Evolutionary conservation across 768 basidiomycete genomes (phyloP), one percentile per base, ranked within the genome.

Genomic region (Collybia mongolica): DNA sequence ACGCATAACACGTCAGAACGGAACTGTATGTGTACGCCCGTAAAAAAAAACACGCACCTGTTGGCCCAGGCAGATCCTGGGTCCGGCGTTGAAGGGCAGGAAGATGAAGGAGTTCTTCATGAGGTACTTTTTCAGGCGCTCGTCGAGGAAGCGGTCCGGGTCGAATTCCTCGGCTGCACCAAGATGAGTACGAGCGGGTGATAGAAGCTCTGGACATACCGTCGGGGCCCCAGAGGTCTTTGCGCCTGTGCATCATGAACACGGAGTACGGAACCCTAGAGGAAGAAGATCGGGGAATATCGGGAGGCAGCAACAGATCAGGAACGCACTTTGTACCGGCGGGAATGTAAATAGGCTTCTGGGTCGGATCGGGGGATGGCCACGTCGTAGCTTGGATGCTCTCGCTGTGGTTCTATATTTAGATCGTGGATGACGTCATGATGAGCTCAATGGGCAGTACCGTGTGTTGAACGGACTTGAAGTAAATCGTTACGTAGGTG

Each of bases 161-260:
- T 89, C 86, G 48, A 87, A 88, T 59, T 81, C 75, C 41, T 80
- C 72, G 3, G 85, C 85, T 85, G 52, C 37, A 12, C 26, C 19
- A 19, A 23, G 11, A 32, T 32, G 32, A 32, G 32, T 32, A 32
- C 11, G 32, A 32, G 32, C 17, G 22, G 24, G 3, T 26, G 24
- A 26, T 26, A 26, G 43, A 36, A 22, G 15, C 3, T n/a, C 15
- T n/a, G 14, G 2, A 48, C 63, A 18, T 61, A 83, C 83, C 84
- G 61, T 86, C 86, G 7, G 85, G 84, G 6, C 86, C 86, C 86
- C 86, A 89, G 1, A 84, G 74, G 47, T 84, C 82, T 42, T 71
- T 77, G 43, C 83, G 72, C 32, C 85, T 69, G 32, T 88, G 85
- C 83, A 86, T 85, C 53, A 81, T 55, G 50, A 85, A 73, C 7